phyloP scores from a whole-genome alignment of 495 filamentous ascomycete genomes.

The Xylaria intraflava region DNA sequence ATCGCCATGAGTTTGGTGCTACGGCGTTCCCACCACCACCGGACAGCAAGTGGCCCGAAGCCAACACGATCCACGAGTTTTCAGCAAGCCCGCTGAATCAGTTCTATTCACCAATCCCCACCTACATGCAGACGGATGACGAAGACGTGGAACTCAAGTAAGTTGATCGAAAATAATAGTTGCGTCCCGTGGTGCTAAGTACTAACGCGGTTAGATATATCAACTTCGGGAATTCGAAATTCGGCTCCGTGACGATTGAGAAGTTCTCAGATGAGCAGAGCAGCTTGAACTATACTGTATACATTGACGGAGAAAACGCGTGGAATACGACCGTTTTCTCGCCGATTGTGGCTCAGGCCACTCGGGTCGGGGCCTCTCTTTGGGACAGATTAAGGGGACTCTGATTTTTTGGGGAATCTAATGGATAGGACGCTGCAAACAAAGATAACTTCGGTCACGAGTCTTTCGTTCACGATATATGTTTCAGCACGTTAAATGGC shows the following conservation, averaged over 20 bases:
- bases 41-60: constrained; percentile 48
- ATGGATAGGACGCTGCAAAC: not conserved
- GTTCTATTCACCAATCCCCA: constrained; percentile 83
- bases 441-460: not conserved
- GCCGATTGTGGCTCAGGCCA: constrained; percentile 29
- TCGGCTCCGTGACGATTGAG: constrained; percentile 80
- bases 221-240: constrained; percentile 83
- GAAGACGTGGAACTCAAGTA: constrained; percentile 77
- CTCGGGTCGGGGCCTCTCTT: constrained; percentile 28
- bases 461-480: too few species aligned
- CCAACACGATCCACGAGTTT: constrained; percentile 73
- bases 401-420: not conserved
- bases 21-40: constrained; percentile 75
- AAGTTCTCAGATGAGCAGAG: constrained; percentile 53
- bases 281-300: constrained; percentile 73
- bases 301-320: constrained; percentile 67
- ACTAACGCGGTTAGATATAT: constrained; percentile 52
- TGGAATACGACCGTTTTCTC: constrained; percentile 64
- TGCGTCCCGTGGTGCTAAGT: not conserved
- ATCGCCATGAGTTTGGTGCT: constrained; percentile 91
- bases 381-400: constrained; percentile 34
- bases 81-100: constrained; percentile 82
- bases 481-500: not conserved
- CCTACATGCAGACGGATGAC: constrained; percentile 69
- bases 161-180: constrained; percentile 16